Percentiles rank a stretch among this genome's conserved stretches.
Conservation (phyloP, 176 grass and related monocot species). For the Triticum timopheevii region DNA sequence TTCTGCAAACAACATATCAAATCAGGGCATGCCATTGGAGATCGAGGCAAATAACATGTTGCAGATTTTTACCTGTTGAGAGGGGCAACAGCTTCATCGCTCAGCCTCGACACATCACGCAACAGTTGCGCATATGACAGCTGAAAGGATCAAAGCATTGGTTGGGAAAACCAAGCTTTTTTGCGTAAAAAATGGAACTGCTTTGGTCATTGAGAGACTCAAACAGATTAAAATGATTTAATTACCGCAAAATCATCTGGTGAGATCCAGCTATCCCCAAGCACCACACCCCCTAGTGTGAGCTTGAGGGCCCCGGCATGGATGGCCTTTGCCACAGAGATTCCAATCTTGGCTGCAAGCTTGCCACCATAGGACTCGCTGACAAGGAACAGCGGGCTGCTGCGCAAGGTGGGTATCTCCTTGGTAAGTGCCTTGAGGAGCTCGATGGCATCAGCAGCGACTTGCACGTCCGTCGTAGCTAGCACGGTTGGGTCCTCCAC, state of each 20-base stretch:
- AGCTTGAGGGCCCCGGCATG: conserved; percentile 51
- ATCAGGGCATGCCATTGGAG: neutral
- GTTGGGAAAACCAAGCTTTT: neutral
- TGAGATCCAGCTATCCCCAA: conserved; percentile 85
- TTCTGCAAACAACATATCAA: conserved; percentile 1
- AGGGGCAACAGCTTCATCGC: conserved; percentile 45
- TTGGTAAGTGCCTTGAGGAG: conserved; percentile 52
- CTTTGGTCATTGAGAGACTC: neutral
- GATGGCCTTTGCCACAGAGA: conserved; percentile 45
- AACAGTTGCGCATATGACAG: conserved; percentile 64
- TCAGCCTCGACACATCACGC: conserved; percentile 61
- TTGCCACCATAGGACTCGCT: conserved; percentile 87
- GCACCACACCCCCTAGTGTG: conserved; percentile 66
- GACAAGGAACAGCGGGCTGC: conserved; percentile 70
- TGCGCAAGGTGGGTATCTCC: conserved; percentile 35
- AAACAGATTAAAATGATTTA: neutral
- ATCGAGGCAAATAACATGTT: neutral
- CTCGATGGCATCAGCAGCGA: conserved; percentile 45
- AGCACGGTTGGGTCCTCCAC: conserved; percentile 38
- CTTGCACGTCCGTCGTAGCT: conserved; percentile 60
- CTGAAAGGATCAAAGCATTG: conserved; percentile 30
- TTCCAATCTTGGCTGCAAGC: conserved; percentile 64
- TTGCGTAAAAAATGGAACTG: neutral
- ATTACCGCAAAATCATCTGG: conserved; percentile 63
- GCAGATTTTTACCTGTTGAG: conserved; percentile 45